Base-by-base conservation (phyloP, 306 rosid species). In the Boehmeria nivea region DNA sequence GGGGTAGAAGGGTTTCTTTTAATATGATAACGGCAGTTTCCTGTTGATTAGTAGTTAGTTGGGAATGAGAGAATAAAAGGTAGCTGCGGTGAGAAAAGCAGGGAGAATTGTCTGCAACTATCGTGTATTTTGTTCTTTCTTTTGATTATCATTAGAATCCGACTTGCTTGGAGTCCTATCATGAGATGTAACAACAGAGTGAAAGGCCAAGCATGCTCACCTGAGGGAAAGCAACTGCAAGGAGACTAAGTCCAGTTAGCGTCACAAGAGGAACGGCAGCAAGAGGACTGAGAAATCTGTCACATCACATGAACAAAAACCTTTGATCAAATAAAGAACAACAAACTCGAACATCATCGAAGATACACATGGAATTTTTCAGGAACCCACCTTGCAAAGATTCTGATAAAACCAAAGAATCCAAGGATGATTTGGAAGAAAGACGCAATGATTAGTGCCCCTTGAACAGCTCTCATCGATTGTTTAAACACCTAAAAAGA, bases 281-380 rank as follows among this genome's bases (percentile, higher is more conserved):
- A 45, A 87, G 88, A 39, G 98, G 98, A 68, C 87, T 74, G 28
- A 91, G 83, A 80, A 60, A 82, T 80, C 98, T 91, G 59, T 33
- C 16, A 71, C 42, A n/a, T 11, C 44, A 36, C 20, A 55, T n/a
- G 43, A 28, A 39, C 21, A 10, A 16, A 20, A 46, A 55, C 69
- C 71, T 44, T 55, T 28, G 47, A 47, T 63, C 28, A 64, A 67
- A 36, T 50, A 55, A 40, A 56, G 45, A 48, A 66, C 25, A 58
- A 10, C 43, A 1, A 51, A 2, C 24, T 36, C 62, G 39, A 25
- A 48, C 60, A 69, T 63, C 52, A 12, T 15, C 18, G 33, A 13
- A 40, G 27, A 39, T 12, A 37, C 12, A 44, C 24, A 38, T 24
- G 12, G 37, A 56, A 21, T n/a, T 33, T n/a, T 33, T 21, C 18